Evolutionary conservation across 148 eudicot genomes (phyloP).

Genomic region (Dianthus caryophyllus): DNA sequence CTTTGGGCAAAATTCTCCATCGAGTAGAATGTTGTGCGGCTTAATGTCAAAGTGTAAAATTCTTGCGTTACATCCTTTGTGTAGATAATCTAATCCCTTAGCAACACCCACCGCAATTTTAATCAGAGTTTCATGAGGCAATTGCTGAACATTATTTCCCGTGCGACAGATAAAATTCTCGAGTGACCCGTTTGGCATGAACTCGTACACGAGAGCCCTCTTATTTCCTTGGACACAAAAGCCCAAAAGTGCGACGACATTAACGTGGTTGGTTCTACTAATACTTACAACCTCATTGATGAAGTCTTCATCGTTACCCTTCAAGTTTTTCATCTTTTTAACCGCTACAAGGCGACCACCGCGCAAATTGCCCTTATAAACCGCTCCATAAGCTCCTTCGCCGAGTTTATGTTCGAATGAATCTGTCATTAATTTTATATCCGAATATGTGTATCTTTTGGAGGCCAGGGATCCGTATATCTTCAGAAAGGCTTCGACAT

Average conservation of each 20-base stretch:
- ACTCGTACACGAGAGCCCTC: constrained; percentile 65
- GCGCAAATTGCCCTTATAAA: constrained; percentile 51
- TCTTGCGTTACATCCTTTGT: constrained; percentile 30
- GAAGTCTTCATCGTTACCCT: constrained; percentile 24
- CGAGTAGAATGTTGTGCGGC: constrained; percentile 31
- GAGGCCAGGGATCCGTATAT: constrained; percentile 25
- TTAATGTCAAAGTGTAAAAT: constrained; percentile 34
- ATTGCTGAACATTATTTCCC: background rate
- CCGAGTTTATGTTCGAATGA: constrained; percentile 62
- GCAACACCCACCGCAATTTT: constrained; percentile 26
- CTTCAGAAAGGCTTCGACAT: constrained; percentile 22
- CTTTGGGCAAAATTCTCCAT: constrained; percentile 25
- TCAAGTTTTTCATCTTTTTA: constrained; percentile 34
- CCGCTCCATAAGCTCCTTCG: constrained; percentile 74
- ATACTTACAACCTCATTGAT: constrained; percentile 51
- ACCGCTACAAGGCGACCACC: constrained; percentile 70
- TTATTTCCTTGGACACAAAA: constrained; percentile 52
- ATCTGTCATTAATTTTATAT: constrained; percentile 55
- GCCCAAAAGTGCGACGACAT: constrained; percentile 54
- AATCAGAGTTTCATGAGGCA: constrained; percentile 4
- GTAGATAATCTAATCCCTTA: constrained; percentile 28
- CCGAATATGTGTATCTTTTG: constrained; percentile 43
- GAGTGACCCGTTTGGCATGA: constrained; percentile 50
- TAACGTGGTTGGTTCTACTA: constrained; percentile 53
- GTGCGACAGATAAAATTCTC: constrained; percentile 6